Evolutionary conservation across 495 filamentous ascomycete genomes (phyloP).

Genomic region (Aspergillus mulundensis): DNA sequence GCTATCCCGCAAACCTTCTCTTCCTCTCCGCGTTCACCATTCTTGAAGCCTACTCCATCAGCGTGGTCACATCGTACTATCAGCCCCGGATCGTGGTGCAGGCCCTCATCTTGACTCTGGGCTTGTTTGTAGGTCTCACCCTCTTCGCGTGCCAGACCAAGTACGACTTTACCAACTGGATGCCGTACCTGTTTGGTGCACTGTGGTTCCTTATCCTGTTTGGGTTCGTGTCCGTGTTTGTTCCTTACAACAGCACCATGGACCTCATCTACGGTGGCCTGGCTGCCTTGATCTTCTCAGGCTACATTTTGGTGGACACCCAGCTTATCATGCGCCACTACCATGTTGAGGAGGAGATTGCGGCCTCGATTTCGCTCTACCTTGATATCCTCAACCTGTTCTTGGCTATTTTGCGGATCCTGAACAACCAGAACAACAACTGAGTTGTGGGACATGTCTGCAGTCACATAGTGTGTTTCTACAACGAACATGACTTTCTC

Average conservation of each 20-base stretch:
- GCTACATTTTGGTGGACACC: constrained; percentile 92
- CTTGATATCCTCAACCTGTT: constrained; percentile 97
- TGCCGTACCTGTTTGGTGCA: constrained; percentile 87
- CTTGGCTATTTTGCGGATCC: constrained; percentile 82
- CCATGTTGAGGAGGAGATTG: constrained; percentile 98
- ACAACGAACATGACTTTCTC: neutral
- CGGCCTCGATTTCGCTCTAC: constrained; percentile 91
- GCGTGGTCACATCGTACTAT: constrained; percentile 87
- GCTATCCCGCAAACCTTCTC: constrained; percentile 89
- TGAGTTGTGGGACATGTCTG: constrained; percentile 27
- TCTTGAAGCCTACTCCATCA: constrained; percentile 89
- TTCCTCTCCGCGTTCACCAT: constrained; percentile 91
- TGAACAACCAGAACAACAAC: constrained; percentile 86
- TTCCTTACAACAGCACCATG: constrained; percentile 69
- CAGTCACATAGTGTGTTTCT: neutral
- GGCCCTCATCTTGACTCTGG: constrained; percentile 84
- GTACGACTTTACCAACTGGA: constrained; percentile 96
- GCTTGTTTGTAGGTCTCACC: constrained; percentile 89
- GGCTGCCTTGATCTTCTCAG: constrained; percentile 82
- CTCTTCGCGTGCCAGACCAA: constrained; percentile 96
- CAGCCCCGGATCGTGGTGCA: constrained; percentile 76
- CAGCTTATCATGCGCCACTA: constrained; percentile 92
- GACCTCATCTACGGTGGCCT: constrained; percentile 82
- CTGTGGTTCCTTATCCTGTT: constrained; percentile 90
- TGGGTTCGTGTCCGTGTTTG: constrained; percentile 82